Conservation (phyloP, 2,329 filamentous ascomycete species). For the Verticillium isaacii region DNA sequence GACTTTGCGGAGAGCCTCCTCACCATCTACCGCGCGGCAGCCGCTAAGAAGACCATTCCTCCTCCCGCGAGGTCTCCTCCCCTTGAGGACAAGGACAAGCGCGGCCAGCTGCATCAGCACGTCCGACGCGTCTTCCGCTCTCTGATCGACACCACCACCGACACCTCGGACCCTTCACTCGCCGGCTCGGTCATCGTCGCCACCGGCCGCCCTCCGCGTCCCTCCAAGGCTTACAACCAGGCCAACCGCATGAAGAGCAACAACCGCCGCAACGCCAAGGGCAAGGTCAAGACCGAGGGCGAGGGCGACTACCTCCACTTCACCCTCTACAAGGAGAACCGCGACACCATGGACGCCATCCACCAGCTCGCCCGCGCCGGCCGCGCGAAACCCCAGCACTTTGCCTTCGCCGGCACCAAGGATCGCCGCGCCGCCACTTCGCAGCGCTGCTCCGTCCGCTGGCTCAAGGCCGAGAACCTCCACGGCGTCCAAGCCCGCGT, state of each 20-base stretch:
- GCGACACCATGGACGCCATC: constrained; percentile 90
- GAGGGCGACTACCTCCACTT: constrained; percentile 81
- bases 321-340: constrained; percentile 93
- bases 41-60: constrained; percentile 21
- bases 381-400: constrained; percentile 69
- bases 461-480: constrained; percentile 52
- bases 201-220: constrained; percentile 15
- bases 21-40: constrained; percentile 32
- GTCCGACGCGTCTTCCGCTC: constrained; percentile 78
- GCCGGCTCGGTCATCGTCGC: constrained; percentile 58
- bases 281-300: constrained; percentile 13
- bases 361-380: constrained; percentile 70
- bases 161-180: constrained; percentile 40
- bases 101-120: constrained; percentile 49
- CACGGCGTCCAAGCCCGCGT: constrained; percentile 58
- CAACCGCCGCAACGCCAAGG: constrained; percentile 11
- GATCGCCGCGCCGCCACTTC: constrained; percentile 82
- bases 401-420: constrained; percentile 79
- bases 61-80: constrained; percentile 32
- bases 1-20: constrained; percentile 35
- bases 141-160: constrained; percentile 70
- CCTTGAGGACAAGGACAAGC: constrained; percentile 38
- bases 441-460: constrained; percentile 68
- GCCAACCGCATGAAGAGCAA: constrained; percentile 18
- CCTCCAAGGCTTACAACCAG: constrained; percentile 18